Base-by-base conservation (phyloP, 139 green algal species). In the Microglena sp. region DNA sequence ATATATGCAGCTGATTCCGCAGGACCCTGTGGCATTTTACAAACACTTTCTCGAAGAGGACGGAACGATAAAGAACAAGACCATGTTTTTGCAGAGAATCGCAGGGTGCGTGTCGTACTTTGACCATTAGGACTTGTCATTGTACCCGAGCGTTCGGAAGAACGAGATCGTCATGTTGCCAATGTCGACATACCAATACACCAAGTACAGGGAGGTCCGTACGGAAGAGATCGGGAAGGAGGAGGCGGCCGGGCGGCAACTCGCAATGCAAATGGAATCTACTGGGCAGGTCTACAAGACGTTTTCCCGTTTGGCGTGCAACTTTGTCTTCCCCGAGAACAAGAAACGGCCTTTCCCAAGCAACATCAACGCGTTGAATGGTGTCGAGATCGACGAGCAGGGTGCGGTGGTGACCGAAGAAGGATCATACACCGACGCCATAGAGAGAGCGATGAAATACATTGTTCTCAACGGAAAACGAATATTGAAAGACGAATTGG, bases 191-290 rank as follows among this genome's bases (percentile, higher is more conserved):
- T 26, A 45, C 8, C 56, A 64, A 31, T 44, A 45, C 29, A 27
- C 21, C 18, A 11, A 35, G 29, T 64, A 64, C 56, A 64, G 29
- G 24, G 18, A 11, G 29, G 18, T 45, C 18, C 56, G 56, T 7
- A 45, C 43, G 21, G 28, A 45, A 5, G 56, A 64, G 56, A 64
- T 64, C 5, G 43, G 18, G 26, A 45, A 26, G 31, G 56, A 45
- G 31, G 29, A 26, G 15, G 21, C 18, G 6, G 15, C n/a, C n/a
- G n/a, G n/a, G n/a, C n/a, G n/a, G n/a, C n/a, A 26, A 8, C 21
- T 11, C 8, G 8, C 56, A n/a, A 35, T 26, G 8, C 15, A 26
- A 44, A 44, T 44, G 8, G 21, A 27, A 32, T 95, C 5, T 27
- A 6, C 1, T 24, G 40, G 40, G 29, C 21, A 58, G 27, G 2